Evolutionary conservation across 306 rosid species (phyloP).

Genomic region (Acacia acuminata): DNA sequence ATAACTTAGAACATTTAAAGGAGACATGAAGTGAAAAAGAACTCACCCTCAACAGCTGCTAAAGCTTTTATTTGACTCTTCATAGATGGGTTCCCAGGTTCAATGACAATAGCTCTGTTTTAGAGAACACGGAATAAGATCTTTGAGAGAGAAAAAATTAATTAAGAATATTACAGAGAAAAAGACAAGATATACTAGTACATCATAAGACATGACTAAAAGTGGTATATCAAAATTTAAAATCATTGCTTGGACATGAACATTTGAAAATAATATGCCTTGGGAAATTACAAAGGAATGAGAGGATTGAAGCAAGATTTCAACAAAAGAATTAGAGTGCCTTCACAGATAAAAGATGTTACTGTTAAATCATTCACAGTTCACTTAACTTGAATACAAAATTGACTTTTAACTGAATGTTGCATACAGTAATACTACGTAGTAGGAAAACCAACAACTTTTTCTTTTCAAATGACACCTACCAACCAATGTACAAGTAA

Average conservation of each 20-base stretch:
- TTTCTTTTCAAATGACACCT: slow-evolving; percentile 12
- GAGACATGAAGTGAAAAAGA: slow-evolving; percentile 22
- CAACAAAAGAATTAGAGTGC: slow-evolving; percentile 14
- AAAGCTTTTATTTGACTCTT: slow-evolving; percentile 68
- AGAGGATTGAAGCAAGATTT: slow-evolving; percentile 1
- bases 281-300: not conserved
- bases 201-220: slow-evolving; percentile 20
- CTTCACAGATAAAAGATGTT: not conserved
- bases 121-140: slow-evolving; percentile 38
- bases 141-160: not conserved
- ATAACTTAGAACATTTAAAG: not conserved
- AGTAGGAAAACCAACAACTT: slow-evolving; percentile 12
- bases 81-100: slow-evolving; percentile 78
- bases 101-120: slow-evolving; percentile 87
- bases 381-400: slow-evolving; percentile 16
- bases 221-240: slow-evolving; percentile 10
- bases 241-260: slow-evolving; percentile 14
- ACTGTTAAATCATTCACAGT: slow-evolving; percentile 18
- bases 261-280: slow-evolving; percentile 11
- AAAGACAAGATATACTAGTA: not conserved
- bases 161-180: not conserved
- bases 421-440: not conserved
- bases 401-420: slow-evolving; percentile 1
- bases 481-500: slow-evolving; percentile 22
- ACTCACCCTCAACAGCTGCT: slow-evolving; percentile 76